phyloP scores from a whole-genome alignment of 1,284 basidiomycete genomes.

The Sporisorium graminicola region DNA sequence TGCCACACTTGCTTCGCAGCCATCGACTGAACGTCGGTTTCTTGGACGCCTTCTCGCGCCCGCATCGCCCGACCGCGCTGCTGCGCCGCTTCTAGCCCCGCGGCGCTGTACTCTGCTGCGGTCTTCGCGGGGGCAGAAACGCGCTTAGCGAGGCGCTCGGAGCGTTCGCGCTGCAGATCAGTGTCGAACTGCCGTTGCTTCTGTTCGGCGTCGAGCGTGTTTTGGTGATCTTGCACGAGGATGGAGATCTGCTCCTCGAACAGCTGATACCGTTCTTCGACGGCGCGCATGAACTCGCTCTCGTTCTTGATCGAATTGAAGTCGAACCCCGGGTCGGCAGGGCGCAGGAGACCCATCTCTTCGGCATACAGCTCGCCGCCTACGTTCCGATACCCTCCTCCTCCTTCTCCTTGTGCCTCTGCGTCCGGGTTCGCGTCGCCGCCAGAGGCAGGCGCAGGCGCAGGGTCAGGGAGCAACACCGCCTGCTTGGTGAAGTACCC shows the following conservation, averaged over 20 bases:
- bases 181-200: conserved; percentile 8
- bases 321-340: conserved; percentile 73
- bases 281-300: conserved; percentile 82
- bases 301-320: conserved; percentile 79
- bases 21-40: conserved; percentile 66
- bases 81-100: conserved; percentile 54
- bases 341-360: conserved; percentile 38
- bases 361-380: conserved; percentile 16
- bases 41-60: conserved; percentile 41
- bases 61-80: conserved; percentile 58
- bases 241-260: conserved; percentile 59
- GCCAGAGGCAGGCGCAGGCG: neutral
- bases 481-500: conserved; percentile 82
- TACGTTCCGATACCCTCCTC: conserved; percentile 11
- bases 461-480: conserved; percentile 60
- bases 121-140: neutral
- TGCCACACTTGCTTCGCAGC: conserved; percentile 94
- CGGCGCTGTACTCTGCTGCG: conserved; percentile 41
- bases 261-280: conserved; percentile 75
- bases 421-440: too few relatives aligned
- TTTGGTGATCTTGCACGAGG: conserved; percentile 19
- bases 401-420: neutral
- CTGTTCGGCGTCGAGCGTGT: conserved; percentile 7
- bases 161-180: neutral
- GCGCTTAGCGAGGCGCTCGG: conserved; percentile 18